Base-by-base conservation (phyloP, 2,329 filamentous ascomycete genomes). In the Endoconidiophora laricicola region DNA sequence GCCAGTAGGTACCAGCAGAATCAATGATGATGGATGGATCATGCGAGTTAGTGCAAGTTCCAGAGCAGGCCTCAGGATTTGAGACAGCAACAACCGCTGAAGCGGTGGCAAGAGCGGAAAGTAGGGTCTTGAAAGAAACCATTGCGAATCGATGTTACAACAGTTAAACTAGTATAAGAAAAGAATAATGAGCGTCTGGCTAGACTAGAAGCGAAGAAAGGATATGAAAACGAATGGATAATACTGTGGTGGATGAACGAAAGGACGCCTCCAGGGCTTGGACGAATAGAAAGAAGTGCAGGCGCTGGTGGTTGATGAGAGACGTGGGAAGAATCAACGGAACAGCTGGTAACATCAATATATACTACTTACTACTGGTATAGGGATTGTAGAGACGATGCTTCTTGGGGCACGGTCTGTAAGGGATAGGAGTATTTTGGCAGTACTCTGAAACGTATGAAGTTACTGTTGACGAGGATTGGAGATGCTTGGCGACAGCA, bases 1-100 rank as follows among this genome's bases (percentile, higher is more conserved):
- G 60, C 58, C 67, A 69, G 56, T 66, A 69, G 18, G 57, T 62
- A 43, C 66, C 65, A 45, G 69, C 66, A 16, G 58, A 58, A 42
- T 65, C 62, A 33, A 60, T 62, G 52, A 67, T 58, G 23, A 69
- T 57, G 2, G 61, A 60, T 14, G 65, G 65, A 52, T 69, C 66
- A 54, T 68, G 66, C 9, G 62, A 58, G 53, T 60, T 61, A 18
- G 36, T 44, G 57, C 65, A 67, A 26, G 58, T 53, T 22, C 65
- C 64, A 33, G 59, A 62, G 55, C 66, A 68, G 7, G 63, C 51
- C 4, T 62, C 62, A 2, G 65, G 65, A 36, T 62, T 56, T 24
- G 60, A 57, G 40, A 61, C 60, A 9, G 47, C 54, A 9, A 48
- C 6, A 14, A 42, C 46, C 2, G 50, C 42, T 20, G 50, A 49